Conservation (phyloP, 768 basidiomycete species). For the Tylopilus felleus region DNA sequence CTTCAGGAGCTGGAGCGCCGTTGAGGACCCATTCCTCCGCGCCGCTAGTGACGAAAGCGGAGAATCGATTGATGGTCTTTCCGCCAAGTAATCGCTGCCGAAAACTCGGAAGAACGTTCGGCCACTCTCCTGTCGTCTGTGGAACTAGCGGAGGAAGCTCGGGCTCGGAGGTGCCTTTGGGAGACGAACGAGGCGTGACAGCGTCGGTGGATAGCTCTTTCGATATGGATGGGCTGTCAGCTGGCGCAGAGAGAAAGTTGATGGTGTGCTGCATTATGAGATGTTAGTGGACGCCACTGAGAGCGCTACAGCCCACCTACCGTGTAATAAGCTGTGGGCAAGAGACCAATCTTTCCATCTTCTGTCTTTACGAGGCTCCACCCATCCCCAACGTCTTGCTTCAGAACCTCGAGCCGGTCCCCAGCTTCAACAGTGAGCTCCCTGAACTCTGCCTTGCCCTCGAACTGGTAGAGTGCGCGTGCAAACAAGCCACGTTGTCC, state of each 20-base stretch:
- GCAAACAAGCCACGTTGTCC: slow-evolving; percentile 46
- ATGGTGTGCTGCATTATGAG: slow-evolving; percentile 53
- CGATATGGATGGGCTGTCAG: slow-evolving; percentile 23
- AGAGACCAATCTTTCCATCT: slow-evolving; percentile 60
- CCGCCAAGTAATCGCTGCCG: slow-evolving; percentile 70
- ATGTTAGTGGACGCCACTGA: neutral
- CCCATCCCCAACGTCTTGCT: slow-evolving; percentile 69
- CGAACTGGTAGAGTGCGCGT: slow-evolving; percentile 69
- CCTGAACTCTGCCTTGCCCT: slow-evolving; percentile 71
- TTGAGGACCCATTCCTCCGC: slow-evolving; percentile 82
- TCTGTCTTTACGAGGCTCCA: slow-evolving; percentile 71
- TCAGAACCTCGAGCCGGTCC: slow-evolving; percentile 66
- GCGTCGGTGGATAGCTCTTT: slow-evolving; percentile 42
- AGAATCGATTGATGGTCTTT: slow-evolving; percentile 80
- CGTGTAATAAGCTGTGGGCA: slow-evolving; percentile 72
- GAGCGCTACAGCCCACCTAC: slow-evolving; percentile 36
- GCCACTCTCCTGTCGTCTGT: slow-evolving; percentile 71
- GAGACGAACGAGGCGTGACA: slow-evolving; percentile 47
- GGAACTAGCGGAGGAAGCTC: slow-evolving; percentile 46
- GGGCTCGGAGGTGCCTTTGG: slow-evolving; percentile 20
- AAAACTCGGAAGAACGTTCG: slow-evolving; percentile 59
- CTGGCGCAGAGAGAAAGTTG: slow-evolving; percentile 53
- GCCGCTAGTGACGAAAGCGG: slow-evolving; percentile 80
- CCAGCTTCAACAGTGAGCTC: slow-evolving; percentile 70
- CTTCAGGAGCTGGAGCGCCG: slow-evolving; percentile 41